Evolutionary conservation across 208 protist species (phyloP), one percentile per base, ranked within the genome.

Genomic region (Trypanosoma congolense): DNA sequence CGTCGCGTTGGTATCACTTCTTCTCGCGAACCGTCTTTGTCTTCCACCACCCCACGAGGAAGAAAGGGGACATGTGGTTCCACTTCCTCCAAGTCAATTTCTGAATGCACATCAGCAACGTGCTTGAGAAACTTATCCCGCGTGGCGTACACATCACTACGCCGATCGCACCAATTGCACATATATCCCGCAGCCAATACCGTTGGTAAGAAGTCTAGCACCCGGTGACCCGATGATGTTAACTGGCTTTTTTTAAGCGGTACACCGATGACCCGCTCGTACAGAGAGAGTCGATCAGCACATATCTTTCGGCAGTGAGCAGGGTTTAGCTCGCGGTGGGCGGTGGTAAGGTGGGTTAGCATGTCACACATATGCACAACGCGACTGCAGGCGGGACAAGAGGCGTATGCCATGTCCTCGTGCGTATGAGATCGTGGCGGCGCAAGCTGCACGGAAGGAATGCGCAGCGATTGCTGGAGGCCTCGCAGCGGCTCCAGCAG

Each of bases 101-200:
- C 53, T 0, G 77, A 73, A 62, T 95, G 88, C n/a, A 60, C 67
- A 26, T 81, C 59, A 26, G 73, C 63, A 5, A 95, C 80, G 68
- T 95, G 88, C 33, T 64, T 48, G 9, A 95, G 77, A 58, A 95
- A 84, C 9, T 75, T 73, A 53, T 95, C 88, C 4, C 88, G 73
- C 25, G 83, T 90, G 18, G 67, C 48, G 47, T 85, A 82, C 22
- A 68, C 43, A 14, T 58, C 60, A 6, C 49, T 47, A 35, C 54
- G 48, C 9, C 66, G 21, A 14, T 73, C 66, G 56, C 88, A 95
- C 84, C 83, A 92, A 52, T 95, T 88, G 73, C 88, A 95, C 18
- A 76, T 54, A 65, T 92, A 95, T 24, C 88, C 88, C 3, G 51
- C 25, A 0, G 64, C 65, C 1, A 73, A 68, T 30, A 92, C 45